Evolutionary conservation across 805 yeast species (phyloP), one percentile per base, ranked within the genome.

Genomic region (Candida methanosorbosa): DNA sequence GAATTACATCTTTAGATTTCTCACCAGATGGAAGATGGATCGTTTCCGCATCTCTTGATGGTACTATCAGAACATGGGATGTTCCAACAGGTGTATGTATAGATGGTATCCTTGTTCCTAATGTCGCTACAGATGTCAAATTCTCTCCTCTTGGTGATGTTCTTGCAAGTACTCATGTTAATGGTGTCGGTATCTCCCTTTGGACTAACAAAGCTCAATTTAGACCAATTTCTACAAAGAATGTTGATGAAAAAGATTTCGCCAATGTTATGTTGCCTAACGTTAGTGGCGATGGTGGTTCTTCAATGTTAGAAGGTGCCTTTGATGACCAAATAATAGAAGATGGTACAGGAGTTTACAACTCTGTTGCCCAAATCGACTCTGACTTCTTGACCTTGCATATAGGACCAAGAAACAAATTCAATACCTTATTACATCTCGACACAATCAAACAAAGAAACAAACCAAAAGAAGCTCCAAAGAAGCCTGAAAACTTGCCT

Each of bases 21-120:
- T 79, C 94, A 4, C 94, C 95, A 4, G 90, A 88, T 55, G 97
- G 97, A 24, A 76, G 97, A 55, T 92, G 97, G 97, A 63, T 92
- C 24, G 78, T 92, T 8, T 76, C 92, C 18, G 78, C 84, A 2
- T 71, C 87, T 1, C 64, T 87, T 40, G 99, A 92, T 54, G 70
- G 84, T 2, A 87, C 97, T 0, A 66, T 92, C 32, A 74, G 98
- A 50, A 86, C 96, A 1, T 92, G 97, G 97, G 97, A 92, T 56
- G 70, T 92, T 39, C 97, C 97, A 28, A 82, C 96, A 2, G 97
- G 98, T 32, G 85, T 88, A 1, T 90, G 97, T 57, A 86, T 92
- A 38, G 98, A 92, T 61, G 97, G 96, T 42, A 78, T 90, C 14
- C 62, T 65, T 35, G 69, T 92, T 18, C 76, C 81, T 2, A 75